Conservation (phyloP, 1,284 basidiomycete genomes). For the Ceratobasidium theobromae region DNA sequence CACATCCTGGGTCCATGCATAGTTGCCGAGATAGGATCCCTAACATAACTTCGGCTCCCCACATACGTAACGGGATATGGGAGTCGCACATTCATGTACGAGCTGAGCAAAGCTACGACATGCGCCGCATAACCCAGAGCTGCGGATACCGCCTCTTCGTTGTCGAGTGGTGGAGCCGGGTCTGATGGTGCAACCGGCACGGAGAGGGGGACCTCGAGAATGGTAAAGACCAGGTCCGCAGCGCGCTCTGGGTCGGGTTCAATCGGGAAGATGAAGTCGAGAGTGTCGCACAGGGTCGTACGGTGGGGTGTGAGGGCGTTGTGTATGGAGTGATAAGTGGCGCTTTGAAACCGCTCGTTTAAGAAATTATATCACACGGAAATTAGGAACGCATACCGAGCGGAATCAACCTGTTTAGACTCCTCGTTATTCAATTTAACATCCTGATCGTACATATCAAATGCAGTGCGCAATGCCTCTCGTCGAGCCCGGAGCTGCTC, state of each 20-base stretch:
- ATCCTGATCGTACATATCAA: conserved; percentile 37
- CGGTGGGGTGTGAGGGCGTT: conserved; percentile 57
- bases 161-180: conserved; percentile 85
- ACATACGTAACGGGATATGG: conserved; percentile 88
- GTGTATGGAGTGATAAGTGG: conserved; percentile 50
- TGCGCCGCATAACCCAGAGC: conserved; percentile 88
- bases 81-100: conserved; percentile 75
- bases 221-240: conserved; percentile 80
- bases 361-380: neutral
- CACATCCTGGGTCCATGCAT: conserved; percentile 93
- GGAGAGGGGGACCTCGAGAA: conserved; percentile 79
- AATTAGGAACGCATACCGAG: neutral
- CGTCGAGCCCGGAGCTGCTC: conserved; percentile 37
- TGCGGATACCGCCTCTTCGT: conserved; percentile 80
- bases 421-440: conserved; percentile 38
- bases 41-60: conserved; percentile 83
- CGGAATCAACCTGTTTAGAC: conserved; percentile 31
- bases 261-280: conserved; percentile 86
- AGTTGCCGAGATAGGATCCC: conserved; percentile 86
- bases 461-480: conserved; percentile 38
- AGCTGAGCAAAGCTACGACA: conserved; percentile 74
- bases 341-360: conserved; percentile 38
- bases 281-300: conserved; percentile 68
- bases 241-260: conserved; percentile 65
- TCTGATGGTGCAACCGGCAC: conserved; percentile 75